phyloP scores from a whole-genome alignment of 495 filamentous ascomycete genomes.

The Aspergillus kassunensis region DNA sequence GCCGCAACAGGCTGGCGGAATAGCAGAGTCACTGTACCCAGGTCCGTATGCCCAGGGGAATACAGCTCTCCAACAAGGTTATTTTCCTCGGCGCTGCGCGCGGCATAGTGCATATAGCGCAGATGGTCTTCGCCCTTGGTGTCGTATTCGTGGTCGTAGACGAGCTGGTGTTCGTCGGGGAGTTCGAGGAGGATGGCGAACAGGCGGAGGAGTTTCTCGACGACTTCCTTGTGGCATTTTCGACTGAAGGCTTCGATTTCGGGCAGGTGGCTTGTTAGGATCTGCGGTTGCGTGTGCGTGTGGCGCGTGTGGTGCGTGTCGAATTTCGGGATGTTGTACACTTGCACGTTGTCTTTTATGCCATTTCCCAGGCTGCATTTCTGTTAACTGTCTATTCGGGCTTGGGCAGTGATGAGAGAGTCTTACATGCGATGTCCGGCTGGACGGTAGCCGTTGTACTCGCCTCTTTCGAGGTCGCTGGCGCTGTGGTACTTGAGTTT shows the following conservation, averaged over 20 bases:
- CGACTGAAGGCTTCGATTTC: conserved; percentile 43
- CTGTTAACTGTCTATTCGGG: no score
- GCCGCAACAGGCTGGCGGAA: conserved; percentile 49
- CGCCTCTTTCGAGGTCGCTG: conserved; percentile 28
- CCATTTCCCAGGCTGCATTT: conserved; percentile 46
- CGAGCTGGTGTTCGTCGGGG: conserved; percentile 45
- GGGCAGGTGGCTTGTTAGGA: conserved; percentile 27
- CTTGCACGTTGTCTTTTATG: conserved; percentile 46
- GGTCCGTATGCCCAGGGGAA: conserved; percentile 35
- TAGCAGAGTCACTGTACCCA: conserved; percentile 40
- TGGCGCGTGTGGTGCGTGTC: conserved; percentile 41
- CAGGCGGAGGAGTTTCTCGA: conserved; percentile 48
- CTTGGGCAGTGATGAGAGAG: neutral
- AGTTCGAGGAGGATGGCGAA: conserved; percentile 51
- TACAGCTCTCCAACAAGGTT: conserved; percentile 30
- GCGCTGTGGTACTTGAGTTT: conserved; percentile 47
- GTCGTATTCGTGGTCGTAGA: conserved; percentile 45
- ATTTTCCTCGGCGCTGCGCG: conserved; percentile 41
- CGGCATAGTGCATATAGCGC: conserved; percentile 51
- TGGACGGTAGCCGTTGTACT: conserved; percentile 44
- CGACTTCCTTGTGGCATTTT: conserved; percentile 47
- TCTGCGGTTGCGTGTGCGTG: conserved; percentile 32
- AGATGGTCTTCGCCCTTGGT: conserved; percentile 46
- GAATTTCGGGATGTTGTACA: conserved; percentile 52
- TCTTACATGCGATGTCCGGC: conserved; percentile 42